phyloP scores from a whole-genome alignment of 2,329 filamentous ascomycete species.

The Phaeophleospora eucalypticola region DNA sequence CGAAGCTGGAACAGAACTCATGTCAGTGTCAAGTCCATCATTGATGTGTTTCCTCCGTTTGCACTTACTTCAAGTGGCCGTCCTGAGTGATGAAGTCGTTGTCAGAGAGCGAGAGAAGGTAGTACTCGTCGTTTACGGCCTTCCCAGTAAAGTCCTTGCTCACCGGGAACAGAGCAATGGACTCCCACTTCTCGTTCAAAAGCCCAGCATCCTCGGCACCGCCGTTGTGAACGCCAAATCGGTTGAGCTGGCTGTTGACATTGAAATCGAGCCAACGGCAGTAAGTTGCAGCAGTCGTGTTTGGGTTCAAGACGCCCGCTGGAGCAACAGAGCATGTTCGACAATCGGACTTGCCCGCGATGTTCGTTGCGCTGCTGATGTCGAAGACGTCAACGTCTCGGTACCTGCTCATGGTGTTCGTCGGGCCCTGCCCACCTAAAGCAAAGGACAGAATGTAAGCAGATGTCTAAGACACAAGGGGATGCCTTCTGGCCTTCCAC shows the following conservation, averaged over 20 bases:
- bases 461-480: too few species aligned
- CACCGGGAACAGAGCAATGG: constrained; percentile 59
- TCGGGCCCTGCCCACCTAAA: constrained; percentile 51
- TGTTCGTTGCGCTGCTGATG: constrained; percentile 57
- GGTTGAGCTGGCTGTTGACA: constrained; percentile 58
- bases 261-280: constrained; percentile 68
- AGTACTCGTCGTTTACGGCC: constrained; percentile 57
- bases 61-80: constrained; percentile 52
- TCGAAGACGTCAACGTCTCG: constrained; percentile 68
- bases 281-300: constrained; percentile 56
- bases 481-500: too few species aligned
- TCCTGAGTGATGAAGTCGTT: constrained; percentile 74
- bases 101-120: constrained; percentile 63
- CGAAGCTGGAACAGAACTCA: constrained; percentile 29
- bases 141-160: constrained; percentile 41
- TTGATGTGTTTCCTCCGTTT: too few species aligned
- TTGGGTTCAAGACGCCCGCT: constrained; percentile 50
- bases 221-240: constrained; percentile 66
- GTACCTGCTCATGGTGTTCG: constrained; percentile 52
- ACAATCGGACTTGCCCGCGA: constrained; percentile 50
- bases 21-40: not conserved
- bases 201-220: constrained; percentile 55
- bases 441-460: too few species aligned
- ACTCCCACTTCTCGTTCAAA: constrained; percentile 77
- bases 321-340: constrained; percentile 42